A percentile compares a stretch with the other conserved stretches of the same genome.
phyloP scores from a whole-genome alignment of 208 protist genomes.

The Tetramitus jugosus region DNA sequence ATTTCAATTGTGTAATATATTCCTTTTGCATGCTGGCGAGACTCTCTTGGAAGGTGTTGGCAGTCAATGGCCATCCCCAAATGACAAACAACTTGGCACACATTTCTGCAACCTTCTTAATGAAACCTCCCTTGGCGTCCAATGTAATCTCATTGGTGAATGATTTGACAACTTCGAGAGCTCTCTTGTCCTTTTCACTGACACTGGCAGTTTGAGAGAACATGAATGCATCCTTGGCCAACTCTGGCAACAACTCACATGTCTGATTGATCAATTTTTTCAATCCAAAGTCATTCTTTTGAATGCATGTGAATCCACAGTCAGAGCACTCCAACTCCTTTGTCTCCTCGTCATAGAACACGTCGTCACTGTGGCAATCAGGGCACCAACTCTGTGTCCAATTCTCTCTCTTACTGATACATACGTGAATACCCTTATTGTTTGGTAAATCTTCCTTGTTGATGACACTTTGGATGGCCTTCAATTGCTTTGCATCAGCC shows the following conservation, averaged over 20 bases:
- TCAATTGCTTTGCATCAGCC: slow-evolving; percentile 1
- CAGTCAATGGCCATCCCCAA: slow-evolving; percentile 23
- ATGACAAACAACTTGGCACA: slow-evolving; percentile 21
- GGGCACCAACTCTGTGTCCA: slow-evolving; percentile 21
- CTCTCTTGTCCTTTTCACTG: slow-evolving; percentile 17
- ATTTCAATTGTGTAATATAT: slow-evolving; percentile 14
- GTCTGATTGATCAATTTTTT: slow-evolving; percentile 19
- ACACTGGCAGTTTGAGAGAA: slow-evolving; percentile 20
- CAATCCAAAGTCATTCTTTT: slow-evolving; percentile 14
- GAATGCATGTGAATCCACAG: not conserved
- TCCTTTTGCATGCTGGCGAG: not conserved
- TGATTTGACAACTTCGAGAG: slow-evolving; percentile 10
- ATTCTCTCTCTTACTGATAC: slow-evolving; percentile 17
- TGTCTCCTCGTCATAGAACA: slow-evolving; percentile 23
- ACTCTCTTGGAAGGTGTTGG: not conserved
- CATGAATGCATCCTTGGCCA: slow-evolving; percentile 23
- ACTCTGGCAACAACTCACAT: slow-evolving; percentile 21
- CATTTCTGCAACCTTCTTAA: slow-evolving; percentile 22
- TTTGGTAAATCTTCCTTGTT: slow-evolving; percentile 1
- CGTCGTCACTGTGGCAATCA: slow-evolving; percentile 14
- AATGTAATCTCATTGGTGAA: not conserved
- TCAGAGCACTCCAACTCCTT: slow-evolving; percentile 20
- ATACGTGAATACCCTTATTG: slow-evolving; percentile 22
- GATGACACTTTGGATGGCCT: slow-evolving; percentile 11
- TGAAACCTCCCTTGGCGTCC: slow-evolving; percentile 1